These are phyloP conservation scores for Galerina marginata DNA, from an alignment of 768 basidiomycete species.

Conservation along the genomic window DNA sequence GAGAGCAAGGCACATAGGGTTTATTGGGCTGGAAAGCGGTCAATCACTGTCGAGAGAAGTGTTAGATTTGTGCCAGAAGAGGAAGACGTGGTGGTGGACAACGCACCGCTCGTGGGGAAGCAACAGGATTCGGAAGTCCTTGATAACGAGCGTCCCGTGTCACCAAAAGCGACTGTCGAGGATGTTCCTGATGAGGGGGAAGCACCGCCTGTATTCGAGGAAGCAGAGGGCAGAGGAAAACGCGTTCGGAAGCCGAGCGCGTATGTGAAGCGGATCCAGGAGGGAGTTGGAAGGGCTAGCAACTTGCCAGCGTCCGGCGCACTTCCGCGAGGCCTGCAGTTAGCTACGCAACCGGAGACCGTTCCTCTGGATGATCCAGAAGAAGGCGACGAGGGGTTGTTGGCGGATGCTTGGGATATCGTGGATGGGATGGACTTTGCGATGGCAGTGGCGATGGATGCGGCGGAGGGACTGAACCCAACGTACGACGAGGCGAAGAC, in stretches of 20 bases:
- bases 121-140: too few relatives aligned
- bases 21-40: too few relatives aligned
- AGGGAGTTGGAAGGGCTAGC: slow-evolving; percentile 6
- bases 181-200: background rate
- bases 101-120: background rate
- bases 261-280: slow-evolving; percentile 3
- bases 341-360: background rate
- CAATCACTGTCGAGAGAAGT: background rate
- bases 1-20: slow-evolving; percentile 33
- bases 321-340: slow-evolving; percentile 7
- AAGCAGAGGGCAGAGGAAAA: background rate
- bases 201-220: background rate
- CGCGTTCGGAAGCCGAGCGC: slow-evolving; percentile 2
- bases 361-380: background rate
- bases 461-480: slow-evolving; percentile 13
- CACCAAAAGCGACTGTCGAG: background rate
- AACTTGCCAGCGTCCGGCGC: slow-evolving; percentile 1
- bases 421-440: slow-evolving; percentile 5
- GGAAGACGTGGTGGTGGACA: background rate
- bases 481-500: slow-evolving; percentile 10
- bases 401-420: background rate
- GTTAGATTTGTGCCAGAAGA: background rate
- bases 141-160: too few relatives aligned
- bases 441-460: slow-evolving; percentile 6
- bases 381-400: background rate